Evolutionary conservation across 2,329 filamentous ascomycete species (phyloP), one percentile per base, ranked within the genome.

Genomic region (Escovopsis weberi): DNA sequence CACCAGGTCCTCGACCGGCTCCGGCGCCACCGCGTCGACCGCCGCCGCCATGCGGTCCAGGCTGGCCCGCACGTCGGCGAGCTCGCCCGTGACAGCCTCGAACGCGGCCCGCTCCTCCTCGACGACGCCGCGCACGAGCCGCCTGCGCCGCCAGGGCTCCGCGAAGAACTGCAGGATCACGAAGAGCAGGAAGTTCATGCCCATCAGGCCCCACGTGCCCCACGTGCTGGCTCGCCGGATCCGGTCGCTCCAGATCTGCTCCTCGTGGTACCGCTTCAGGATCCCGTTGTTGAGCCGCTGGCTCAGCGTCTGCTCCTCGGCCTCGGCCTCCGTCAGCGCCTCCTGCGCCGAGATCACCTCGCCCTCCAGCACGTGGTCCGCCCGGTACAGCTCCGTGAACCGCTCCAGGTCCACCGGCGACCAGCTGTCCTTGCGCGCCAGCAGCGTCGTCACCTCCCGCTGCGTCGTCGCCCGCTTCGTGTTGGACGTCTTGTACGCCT

Each of bases 211-310:
- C 79, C 93, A 96, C 0, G 91, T 98, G 33, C 93, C 89, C 91
- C 91, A 98, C 0, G 91, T 98, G 59, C 84, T 91, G 70, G 94
- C 94, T 50, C 91, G 74, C 33, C 91, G 74, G 58, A 98, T 98
- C 53, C 94, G 89, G 60, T 98, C 91, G 57, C 85, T 94, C 91
- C 91, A 98, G 44, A 98, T 93, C 66, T 98, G 91, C 67, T 98
- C 91, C 65, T 98, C 91, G 61, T 98, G 91, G 62, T 98, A 98
- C 47, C 93, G 78, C 47, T 83, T 83, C 41, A 95, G 68, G 53
- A 96, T 95, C 40, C 81, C 79, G 47, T 82, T 79, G 57, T 83
- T 89, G 42, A 98, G 67, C 53, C 80, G 75, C 41, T 79, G 75
- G 43, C 80, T 75, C 1, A 87, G 74, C 47, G 83, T 80, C 62